A percentile compares a stretch with the other conserved stretches of the same genome.
Conservation (phyloP, 371 early-diverging fungal species). For the Mucor circinelloides region DNA sequence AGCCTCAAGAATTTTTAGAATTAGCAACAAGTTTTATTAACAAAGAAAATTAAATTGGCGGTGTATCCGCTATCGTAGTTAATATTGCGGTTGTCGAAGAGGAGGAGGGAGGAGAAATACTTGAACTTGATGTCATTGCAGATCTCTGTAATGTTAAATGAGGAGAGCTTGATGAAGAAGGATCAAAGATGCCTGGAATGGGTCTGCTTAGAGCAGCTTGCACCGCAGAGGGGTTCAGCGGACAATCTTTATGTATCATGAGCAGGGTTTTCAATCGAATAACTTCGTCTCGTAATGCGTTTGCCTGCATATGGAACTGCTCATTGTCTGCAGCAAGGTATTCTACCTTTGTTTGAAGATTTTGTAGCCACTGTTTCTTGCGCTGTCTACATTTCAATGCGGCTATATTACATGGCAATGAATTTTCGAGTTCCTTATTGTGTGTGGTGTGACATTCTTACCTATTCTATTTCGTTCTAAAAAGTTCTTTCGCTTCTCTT, state of each 20-base stretch:
- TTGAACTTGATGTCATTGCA: neutral
- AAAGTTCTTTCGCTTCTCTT: slow-evolving; percentile 77
- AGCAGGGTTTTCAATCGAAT: slow-evolving; percentile 56
- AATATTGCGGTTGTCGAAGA: neutral
- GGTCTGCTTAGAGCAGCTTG: slow-evolving; percentile 21
- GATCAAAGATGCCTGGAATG: slow-evolving; percentile 12
- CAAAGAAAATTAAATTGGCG: neutral
- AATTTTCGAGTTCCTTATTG: neutral
- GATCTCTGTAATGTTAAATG: neutral
- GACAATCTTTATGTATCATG: slow-evolving; percentile 63
- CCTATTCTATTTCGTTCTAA: slow-evolving; percentile 84
- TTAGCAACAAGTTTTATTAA: slow-evolving; percentile 6
- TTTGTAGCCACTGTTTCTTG: slow-evolving; percentile 66
- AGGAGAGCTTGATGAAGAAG: neutral
- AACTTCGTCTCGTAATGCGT: slow-evolving; percentile 53
- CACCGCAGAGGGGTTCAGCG: slow-evolving; percentile 23
- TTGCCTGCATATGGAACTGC: slow-evolving; percentile 42
- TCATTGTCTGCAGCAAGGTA: slow-evolving; percentile 56
- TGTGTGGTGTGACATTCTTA: slow-evolving; percentile 23
- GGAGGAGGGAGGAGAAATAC: neutral
- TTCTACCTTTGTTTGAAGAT: slow-evolving; percentile 62
- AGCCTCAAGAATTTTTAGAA: slow-evolving; percentile 53
- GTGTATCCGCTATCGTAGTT: neutral
- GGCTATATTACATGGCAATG: slow-evolving; percentile 32
- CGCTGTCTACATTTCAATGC: slow-evolving; percentile 76